Conservation (phyloP, 495 filamentous ascomycete genomes). For the Rusavskia elegans region DNA sequence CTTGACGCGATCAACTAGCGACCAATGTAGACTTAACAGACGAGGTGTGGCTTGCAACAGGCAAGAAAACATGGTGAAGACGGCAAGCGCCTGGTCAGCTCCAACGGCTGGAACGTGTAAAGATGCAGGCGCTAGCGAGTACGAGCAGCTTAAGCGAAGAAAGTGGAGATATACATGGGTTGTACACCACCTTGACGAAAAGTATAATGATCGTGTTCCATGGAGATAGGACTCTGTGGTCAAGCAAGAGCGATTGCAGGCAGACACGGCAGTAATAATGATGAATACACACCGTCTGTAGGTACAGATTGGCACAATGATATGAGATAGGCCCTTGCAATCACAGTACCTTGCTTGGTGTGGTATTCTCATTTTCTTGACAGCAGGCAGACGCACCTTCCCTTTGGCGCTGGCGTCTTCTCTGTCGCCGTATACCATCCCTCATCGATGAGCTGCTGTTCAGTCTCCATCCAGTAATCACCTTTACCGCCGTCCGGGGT, state of each 20-base stretch:
- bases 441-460: conserved; percentile 43
- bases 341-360: neutral
- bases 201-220: too few species aligned
- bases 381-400: neutral
- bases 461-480: conserved; percentile 53
- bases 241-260: too few species aligned
- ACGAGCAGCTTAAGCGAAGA: conserved; percentile 2
- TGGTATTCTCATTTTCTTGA: neutral
- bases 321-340: neutral
- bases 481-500: conserved; percentile 49
- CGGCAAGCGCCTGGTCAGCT: too few species aligned
- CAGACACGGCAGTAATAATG: too few species aligned
- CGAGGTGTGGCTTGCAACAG: too few species aligned
- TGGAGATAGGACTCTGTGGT: too few species aligned
- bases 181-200: too few species aligned
- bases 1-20: neutral
- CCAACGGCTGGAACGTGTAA: neutral
- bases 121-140: conserved; percentile 2
- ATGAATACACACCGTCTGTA: too few species aligned
- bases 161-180: too few species aligned
- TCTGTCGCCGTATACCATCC: conserved; percentile 59
- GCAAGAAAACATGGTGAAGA: too few species aligned
- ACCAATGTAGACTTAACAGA: too few species aligned
- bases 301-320: too few species aligned
- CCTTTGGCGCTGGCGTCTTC: conserved; percentile 11